A percentile compares a stretch with the other conserved stretches of the same genome.
These are phyloP conservation scores for Wickerhamomyces rabaulensis DNA, from an alignment of 805 yeast species.

Conservation along the genomic window DNA sequence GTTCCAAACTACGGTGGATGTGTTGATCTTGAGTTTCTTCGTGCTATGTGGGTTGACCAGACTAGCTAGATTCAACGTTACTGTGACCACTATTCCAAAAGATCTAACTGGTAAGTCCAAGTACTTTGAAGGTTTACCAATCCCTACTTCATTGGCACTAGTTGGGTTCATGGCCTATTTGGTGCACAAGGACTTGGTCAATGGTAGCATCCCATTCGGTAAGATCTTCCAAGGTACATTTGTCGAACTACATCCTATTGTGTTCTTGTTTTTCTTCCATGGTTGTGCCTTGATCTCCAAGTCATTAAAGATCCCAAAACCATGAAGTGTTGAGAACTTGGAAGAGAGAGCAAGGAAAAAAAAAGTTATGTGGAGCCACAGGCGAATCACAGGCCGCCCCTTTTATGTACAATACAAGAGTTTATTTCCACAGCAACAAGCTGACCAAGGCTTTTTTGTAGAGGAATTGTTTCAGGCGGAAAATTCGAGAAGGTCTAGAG, in stretches of 20 bases:
- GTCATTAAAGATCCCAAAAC: conserved; percentile 86
- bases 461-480: no score
- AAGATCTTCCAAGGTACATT: conserved; percentile 45
- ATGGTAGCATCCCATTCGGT: conserved; percentile 63
- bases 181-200: conserved; percentile 46
- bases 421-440: no score
- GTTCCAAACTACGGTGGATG: conserved; percentile 78
- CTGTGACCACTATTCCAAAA: conserved; percentile 89
- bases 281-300: conserved; percentile 93
- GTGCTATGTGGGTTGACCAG: conserved; percentile 92
- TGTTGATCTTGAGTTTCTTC: conserved; percentile 69
- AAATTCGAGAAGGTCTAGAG: neutral
- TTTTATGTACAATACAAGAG: neutral
- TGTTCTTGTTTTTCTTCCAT: conserved; percentile 59
- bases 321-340: conserved; percentile 26
- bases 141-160: conserved; percentile 78
- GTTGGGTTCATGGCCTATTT: conserved; percentile 69
- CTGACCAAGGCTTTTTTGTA: neutral
- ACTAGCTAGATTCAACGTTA: conserved; percentile 91
- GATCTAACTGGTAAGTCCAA: conserved; percentile 82
- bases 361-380: no score
- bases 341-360: no score
- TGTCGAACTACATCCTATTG: conserved; percentile 72
- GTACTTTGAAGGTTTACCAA: conserved; percentile 95
- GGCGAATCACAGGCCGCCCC: no score